Evolutionary conservation across 495 filamentous ascomycete genomes (phyloP).

Genomic region (Talaromyces wortmannii): DNA sequence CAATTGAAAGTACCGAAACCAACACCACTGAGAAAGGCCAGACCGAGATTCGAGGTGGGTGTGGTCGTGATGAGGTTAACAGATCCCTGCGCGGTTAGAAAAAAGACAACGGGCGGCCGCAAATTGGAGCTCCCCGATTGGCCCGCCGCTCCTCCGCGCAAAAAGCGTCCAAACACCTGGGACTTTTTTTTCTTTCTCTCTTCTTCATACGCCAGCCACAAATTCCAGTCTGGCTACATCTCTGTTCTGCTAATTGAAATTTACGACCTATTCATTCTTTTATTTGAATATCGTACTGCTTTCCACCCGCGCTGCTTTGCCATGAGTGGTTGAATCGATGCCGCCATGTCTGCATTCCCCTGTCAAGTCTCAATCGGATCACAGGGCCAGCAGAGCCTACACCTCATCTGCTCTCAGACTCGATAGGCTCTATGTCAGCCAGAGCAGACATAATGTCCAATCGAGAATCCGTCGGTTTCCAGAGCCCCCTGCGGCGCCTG

Average conservation of each 20-base stretch:
- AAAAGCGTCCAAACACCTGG: neutral
- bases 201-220: too few relatives aligned
- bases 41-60: neutral
- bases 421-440: conserved; percentile 29
- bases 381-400: conserved; percentile 46
- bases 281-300: neutral
- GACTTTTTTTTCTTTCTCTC: neutral
- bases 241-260: neutral
- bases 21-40: neutral
- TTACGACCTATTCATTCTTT: neutral
- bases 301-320: conserved; percentile 12
- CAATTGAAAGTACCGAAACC: too few relatives aligned
- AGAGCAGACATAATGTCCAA: conserved; percentile 24
- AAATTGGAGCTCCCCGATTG: neutral
- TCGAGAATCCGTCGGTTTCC: conserved; percentile 16
- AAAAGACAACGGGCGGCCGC: neutral
- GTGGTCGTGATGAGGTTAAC: neutral
- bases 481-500: conserved; percentile 27
- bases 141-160: neutral
- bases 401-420: conserved; percentile 37
- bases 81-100: neutral
- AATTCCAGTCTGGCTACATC: too few relatives aligned
- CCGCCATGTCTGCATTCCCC: conserved; percentile 59
- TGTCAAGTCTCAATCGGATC: conserved; percentile 53
- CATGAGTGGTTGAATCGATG: conserved; percentile 36